These are phyloP conservation scores for Pseudocercospora fuligena DNA, from an alignment of 2,329 filamentous ascomycete species.

Conservation along the genomic window DNA sequence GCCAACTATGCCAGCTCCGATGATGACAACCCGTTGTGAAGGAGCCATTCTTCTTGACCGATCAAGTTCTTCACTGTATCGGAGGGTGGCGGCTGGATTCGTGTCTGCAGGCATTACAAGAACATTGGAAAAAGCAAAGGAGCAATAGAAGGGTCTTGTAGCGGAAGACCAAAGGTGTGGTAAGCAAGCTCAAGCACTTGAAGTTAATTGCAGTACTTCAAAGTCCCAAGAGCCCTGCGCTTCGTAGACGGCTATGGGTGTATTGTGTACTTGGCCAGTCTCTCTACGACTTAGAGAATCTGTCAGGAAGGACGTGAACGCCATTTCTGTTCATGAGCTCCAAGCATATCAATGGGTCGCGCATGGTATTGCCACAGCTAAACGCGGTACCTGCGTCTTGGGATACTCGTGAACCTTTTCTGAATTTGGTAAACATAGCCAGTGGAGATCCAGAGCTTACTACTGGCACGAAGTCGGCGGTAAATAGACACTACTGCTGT, in stretches of 20 bases:
- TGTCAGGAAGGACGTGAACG: background rate
- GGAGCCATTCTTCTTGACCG: slow-evolving; percentile 38
- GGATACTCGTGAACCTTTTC: slow-evolving; percentile 8
- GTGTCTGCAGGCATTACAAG: background rate
- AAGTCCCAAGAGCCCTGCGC: background rate
- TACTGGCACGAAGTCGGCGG: background rate
- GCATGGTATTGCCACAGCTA: background rate
- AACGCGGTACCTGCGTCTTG: slow-evolving; percentile 4
- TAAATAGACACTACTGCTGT: background rate
- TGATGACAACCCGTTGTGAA: slow-evolving; percentile 57
- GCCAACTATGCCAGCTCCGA: slow-evolving; percentile 68
- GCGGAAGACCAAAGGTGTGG: background rate
- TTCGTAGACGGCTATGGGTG: background rate
- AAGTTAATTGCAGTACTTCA: background rate
- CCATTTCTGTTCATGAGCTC: slow-evolving; percentile 4
- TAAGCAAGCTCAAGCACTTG: background rate
- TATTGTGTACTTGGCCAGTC: background rate
- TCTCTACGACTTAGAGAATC: background rate
- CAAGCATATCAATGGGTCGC: slow-evolving; percentile 2
- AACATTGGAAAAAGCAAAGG: background rate
- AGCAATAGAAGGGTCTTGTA: background rate
- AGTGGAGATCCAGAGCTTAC: background rate
- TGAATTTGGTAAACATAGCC: slow-evolving; percentile 3
- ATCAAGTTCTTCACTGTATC: slow-evolving; percentile 1
- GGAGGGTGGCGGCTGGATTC: background rate